Evolutionary conservation across 768 basidiomycete genomes (phyloP), one percentile per base, ranked within the genome.

Genomic region (Ramaria sp.): DNA sequence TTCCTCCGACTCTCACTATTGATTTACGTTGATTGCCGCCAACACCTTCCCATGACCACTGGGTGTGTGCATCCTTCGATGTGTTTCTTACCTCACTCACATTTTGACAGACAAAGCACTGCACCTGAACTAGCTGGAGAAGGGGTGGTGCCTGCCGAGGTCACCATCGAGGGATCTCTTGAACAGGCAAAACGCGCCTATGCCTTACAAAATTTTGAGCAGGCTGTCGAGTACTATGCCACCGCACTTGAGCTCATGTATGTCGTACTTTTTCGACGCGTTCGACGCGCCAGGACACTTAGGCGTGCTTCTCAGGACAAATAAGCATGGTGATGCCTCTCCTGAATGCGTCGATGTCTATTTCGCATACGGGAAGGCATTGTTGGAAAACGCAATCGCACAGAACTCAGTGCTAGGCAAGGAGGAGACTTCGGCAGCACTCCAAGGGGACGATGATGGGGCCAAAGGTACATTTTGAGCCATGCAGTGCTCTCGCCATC

Each of bases 331-430:
- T 38, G 93, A 98, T 50, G 78, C 91, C 64, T 81, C 86, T 22
- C 84, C 87, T 0, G 84, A 89, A 65, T 84, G 79, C 53, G 95
- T 92, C 7, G 91, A 97, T 64, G 67, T 95, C 20, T 88, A 97
- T 59, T 86, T 95, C 58, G 76, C 80, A 3, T 99, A 98, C 65
- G 96, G 96, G 13, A 92, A 88, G 68, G 92, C 96, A 4, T 71
- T 98, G 42, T 77, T 96, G 55, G 92, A 93, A 72, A 91, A 95
- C 65, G 95, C 93, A 5, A 89, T 97, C 59, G 71, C 81, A 4
- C 87, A 92, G 65, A 86, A 73, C 57, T 81, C 84, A 0, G 95
- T 97, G n/a, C 71, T 99, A 57, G 93, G 91, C 1, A 91, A 91
- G 65, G 90, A 91, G 39, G 85, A 89, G 62, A 72, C 77, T 1